These are phyloP conservation scores for Colletotrichum cordylinicola DNA, from an alignment of 2,329 filamentous ascomycete species.

Conservation along the genomic window DNA sequence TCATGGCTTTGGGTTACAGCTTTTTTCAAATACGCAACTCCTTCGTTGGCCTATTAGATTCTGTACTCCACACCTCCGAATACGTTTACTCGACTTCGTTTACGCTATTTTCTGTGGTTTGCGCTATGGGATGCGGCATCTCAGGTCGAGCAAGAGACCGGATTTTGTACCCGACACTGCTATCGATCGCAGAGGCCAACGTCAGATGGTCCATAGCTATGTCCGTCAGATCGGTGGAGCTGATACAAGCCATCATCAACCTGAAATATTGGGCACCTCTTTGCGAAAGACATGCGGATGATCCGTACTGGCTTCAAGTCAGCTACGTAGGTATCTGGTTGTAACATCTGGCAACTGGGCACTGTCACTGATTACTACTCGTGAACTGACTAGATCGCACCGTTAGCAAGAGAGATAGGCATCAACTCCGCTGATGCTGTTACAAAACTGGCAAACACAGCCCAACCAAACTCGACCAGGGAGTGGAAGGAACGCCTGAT, in stretches of 20 bases:
- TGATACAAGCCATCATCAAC: slow-evolving; percentile 28
- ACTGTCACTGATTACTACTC: neutral
- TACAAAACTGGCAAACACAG: slow-evolving; percentile 21
- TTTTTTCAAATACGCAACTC: slow-evolving; percentile 29
- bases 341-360: neutral
- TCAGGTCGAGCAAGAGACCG: slow-evolving; percentile 27
- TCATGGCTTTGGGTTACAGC: neutral
- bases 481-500: slow-evolving; percentile 7
- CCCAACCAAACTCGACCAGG: neutral
- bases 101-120: slow-evolving; percentile 29
- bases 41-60: slow-evolving; percentile 28
- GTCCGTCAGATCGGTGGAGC: slow-evolving; percentile 28
- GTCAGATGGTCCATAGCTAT: slow-evolving; percentile 30
- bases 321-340: slow-evolving; percentile 21
- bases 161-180: slow-evolving; percentile 25
- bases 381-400: slow-evolving; percentile 20
- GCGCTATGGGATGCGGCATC: slow-evolving; percentile 29
- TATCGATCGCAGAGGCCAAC: slow-evolving; percentile 27
- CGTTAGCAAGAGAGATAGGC: slow-evolving; percentile 27
- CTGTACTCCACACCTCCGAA: slow-evolving; percentile 26
- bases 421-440: slow-evolving; percentile 24
- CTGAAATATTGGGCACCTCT: slow-evolving; percentile 29
- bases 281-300: slow-evolving; percentile 24
- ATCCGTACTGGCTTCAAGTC: slow-evolving; percentile 29
- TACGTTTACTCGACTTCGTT: slow-evolving; percentile 28